Conservation (phyloP, 169 alveolate species). For the Plasmodium cynomolgi region DNA sequence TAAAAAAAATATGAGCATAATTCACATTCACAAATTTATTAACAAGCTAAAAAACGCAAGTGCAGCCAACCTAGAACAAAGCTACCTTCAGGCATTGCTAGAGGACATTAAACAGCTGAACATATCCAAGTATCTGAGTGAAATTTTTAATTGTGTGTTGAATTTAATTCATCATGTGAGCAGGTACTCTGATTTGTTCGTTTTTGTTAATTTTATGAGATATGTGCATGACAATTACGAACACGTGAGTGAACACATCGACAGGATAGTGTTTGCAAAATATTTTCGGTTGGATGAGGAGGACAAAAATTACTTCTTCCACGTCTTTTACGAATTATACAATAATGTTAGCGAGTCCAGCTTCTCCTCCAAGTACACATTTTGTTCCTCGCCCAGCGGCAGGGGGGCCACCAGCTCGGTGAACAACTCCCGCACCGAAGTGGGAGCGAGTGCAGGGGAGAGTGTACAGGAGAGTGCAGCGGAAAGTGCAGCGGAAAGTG, state of each 20-base stretch:
- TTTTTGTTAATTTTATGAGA: constrained; percentile 22
- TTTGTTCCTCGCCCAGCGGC: neutral
- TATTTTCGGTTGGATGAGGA: constrained; percentile 54
- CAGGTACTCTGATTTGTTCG: constrained; percentile 45
- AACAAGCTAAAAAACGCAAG: constrained; percentile 51
- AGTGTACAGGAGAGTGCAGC: no score
- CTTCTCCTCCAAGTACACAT: neutral
- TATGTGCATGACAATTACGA: constrained; percentile 13
- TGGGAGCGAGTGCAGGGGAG: neutral
- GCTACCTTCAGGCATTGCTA: constrained; percentile 7
- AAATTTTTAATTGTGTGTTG: constrained; percentile 30
- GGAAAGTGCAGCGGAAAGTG: no score
- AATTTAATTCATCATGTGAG: constrained; percentile 22
- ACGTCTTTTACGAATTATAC: constrained; percentile 41
- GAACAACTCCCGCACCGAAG: neutral
- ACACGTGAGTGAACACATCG: constrained; percentile 34
- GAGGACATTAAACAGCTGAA: constrained; percentile 53
- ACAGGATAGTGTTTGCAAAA: constrained; percentile 12
- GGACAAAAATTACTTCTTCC: constrained; percentile 50
- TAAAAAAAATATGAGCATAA: constrained; percentile 46
- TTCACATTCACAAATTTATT: constrained; percentile 64
- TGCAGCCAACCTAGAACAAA: constrained; percentile 25
- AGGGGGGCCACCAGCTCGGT: no score
- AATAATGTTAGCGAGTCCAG: constrained; percentile 6
- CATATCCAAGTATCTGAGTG: constrained; percentile 53